Percentiles rank a stretch among this genome's conserved stretches.
Conservation (phyloP, 176 grass and related monocot genomes). For the barley (Hordeum vulgare) region DNA sequence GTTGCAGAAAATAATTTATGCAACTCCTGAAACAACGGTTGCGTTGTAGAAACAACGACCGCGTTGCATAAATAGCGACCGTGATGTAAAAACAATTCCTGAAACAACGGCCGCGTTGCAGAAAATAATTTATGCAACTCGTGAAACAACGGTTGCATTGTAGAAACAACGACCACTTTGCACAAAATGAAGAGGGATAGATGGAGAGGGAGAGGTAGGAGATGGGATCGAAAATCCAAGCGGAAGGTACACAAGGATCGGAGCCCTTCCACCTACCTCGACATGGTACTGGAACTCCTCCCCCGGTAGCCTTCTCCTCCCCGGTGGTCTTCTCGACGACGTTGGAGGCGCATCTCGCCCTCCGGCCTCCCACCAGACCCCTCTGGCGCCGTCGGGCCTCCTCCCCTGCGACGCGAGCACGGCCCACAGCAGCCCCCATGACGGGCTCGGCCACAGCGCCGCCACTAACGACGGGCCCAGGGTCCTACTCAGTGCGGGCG, state of each 20-base stretch:
- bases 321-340: constrained; percentile 58
- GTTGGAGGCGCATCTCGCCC: constrained; percentile 54
- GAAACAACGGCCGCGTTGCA: no score
- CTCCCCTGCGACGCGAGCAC: constrained; percentile 14
- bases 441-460: constrained; percentile 34
- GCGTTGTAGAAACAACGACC: no score
- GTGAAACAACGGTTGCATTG: no score
- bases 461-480: constrained; percentile 43
- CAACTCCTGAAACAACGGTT: no score
- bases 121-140: no score
- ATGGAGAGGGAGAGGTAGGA: no score
- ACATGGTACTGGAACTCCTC: constrained; percentile 96
- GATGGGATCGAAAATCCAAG: neutral
- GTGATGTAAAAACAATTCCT: no score
- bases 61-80: no score
- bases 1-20: no score
- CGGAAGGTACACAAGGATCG: neutral
- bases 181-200: no score
- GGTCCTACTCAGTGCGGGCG: constrained; percentile 46
- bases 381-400: constrained; percentile 18
- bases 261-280: constrained; percentile 31
- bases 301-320: constrained; percentile 27
- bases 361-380: constrained; percentile 38
- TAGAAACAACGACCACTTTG: no score
- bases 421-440: neutral